Base-by-base conservation (phyloP, 2,329 filamentous ascomycete genomes). In the Pseudocercospora fuligena region DNA sequence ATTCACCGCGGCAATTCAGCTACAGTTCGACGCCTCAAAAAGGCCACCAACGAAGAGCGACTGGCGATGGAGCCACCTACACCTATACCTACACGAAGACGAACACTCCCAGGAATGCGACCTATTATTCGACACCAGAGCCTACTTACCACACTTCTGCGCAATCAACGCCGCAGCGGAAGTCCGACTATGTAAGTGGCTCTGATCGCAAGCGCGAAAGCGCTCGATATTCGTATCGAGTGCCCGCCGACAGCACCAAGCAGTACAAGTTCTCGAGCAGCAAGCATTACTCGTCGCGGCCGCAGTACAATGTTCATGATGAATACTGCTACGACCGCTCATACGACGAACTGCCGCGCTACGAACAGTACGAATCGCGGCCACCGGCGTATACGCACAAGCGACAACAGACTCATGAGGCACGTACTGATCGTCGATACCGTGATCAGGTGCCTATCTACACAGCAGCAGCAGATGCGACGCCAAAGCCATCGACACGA, bases 121-220 rank as follows among this genome's bases (percentile, higher is more conserved):
- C 66, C 51, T 63, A 73, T 56, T 61, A 73, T 46, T 29, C 71
- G 51, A 70, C 74, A 19, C 69, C 70, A 63, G 70, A 72, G 67
- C 63, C 63, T 66, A 65, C 70, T 64, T 72, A 71, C 64, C 82
- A 85, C 73, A 81, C 84, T 53, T 75, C 75, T 53, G 72, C 76
- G 67, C 75, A 77, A 63, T 84, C 78, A 79, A 85, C 82, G 78
- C 82, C 81, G 78, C 83, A 80, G 82, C 85, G 80, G 80, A 83
- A 86, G 79, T 75, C 81, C 78, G 86, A 89, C 80, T 85, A 87
- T 89, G 88, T 89, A 89, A 89, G 88, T 89, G 84, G 83, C 84
- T 85, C 82, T 80, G 79, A 77, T 73, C 77, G 78, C 73, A 73
- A 73, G 75, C 79, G 72, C 68, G 79, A 78, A 74, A 78, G 73